A percentile compares a stretch with the other conserved stretches of the same genome.
Evolutionary conservation across 2,329 filamentous ascomycete species (phyloP).

Genomic region (Onygenales sp.): DNA sequence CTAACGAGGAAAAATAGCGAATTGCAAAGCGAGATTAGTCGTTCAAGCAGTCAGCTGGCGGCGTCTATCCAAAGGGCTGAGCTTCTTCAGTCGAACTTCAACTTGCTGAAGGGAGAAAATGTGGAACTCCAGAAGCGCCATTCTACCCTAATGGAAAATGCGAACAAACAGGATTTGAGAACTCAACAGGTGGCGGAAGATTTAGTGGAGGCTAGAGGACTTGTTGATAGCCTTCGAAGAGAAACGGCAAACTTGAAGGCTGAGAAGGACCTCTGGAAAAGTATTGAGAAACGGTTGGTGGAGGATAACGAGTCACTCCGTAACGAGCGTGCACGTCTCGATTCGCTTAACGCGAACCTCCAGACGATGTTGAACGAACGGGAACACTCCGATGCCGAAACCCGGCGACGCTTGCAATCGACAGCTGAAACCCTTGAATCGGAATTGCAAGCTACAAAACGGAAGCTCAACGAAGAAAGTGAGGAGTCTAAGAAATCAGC

Average conservation of each 20-base stretch:
- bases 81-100: constrained; percentile 82
- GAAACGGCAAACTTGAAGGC: constrained; percentile 90
- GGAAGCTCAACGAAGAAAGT: constrained; percentile 70
- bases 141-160: constrained; percentile 65
- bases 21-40: constrained; percentile 73
- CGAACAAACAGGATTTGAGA: constrained; percentile 80
- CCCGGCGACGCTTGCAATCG: constrained; percentile 65
- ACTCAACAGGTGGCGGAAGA: constrained; percentile 92
- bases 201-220: constrained; percentile 71
- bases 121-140: constrained; percentile 75
- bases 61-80: constrained; percentile 77
- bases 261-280: constrained; percentile 90
- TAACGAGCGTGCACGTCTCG: constrained; percentile 76
- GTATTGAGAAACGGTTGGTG: constrained; percentile 76
- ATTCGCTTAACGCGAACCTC: constrained; percentile 70
- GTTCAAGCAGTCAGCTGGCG: constrained; percentile 68
- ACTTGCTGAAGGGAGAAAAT: constrained; percentile 75
- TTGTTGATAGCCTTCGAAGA: constrained; percentile 77
- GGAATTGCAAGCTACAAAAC: constrained; percentile 68
- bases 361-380: constrained; percentile 89
- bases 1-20: constrained; percentile 73
- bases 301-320: constrained; percentile 79
- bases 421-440: constrained; percentile 70
- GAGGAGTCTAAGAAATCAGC: constrained; percentile 78
- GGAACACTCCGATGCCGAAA: constrained; percentile 73